These are phyloP conservation scores for Croton setiger DNA, from an alignment of 441 rosid genomes.

Conservation along the genomic window DNA sequence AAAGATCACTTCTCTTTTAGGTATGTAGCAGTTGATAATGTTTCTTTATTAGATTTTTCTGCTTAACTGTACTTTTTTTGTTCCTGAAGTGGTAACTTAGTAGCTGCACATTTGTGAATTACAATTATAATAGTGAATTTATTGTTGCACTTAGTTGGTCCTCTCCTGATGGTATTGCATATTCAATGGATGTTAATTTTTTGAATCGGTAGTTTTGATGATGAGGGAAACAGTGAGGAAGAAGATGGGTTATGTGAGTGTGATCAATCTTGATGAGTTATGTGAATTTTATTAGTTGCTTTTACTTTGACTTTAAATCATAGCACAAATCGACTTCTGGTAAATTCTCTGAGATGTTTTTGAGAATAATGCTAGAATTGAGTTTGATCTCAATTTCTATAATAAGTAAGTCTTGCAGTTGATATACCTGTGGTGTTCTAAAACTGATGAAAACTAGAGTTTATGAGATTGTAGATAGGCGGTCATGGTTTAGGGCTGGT, in stretches of 20 bases:
- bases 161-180: neutral
- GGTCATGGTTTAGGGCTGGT: neutral
- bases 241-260: neutral
- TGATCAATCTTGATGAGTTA: neutral
- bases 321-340: neutral
- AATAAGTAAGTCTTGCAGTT: neutral
- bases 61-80: neutral
- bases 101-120: too few relatives aligned
- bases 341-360: neutral
- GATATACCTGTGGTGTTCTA: neutral
- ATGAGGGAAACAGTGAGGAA: neutral
- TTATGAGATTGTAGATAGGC: too few relatives aligned
- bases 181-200: neutral
- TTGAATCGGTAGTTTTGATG: neutral
- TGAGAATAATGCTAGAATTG: neutral
- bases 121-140: too few relatives aligned
- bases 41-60: neutral
- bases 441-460: neutral
- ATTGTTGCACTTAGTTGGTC: too few relatives aligned
- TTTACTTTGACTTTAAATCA: neutral
- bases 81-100: too few relatives aligned
- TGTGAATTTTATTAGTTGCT: neutral
- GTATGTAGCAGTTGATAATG: neutral
- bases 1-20: neutral
- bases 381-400: neutral